Evolutionary conservation across 1,139 yeast genomes (phyloP).

Genomic region (Diutina siamensis): DNA sequence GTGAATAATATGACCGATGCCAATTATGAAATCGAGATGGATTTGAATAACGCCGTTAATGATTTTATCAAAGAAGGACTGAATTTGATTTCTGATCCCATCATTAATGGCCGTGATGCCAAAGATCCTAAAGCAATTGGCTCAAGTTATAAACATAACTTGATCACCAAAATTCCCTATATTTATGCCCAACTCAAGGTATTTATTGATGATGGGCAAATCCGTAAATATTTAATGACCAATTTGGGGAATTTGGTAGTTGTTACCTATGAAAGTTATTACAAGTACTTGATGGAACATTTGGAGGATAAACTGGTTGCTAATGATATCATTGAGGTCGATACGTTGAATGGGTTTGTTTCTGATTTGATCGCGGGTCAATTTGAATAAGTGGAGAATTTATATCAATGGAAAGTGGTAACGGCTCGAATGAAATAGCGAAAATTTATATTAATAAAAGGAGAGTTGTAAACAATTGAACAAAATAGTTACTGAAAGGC

Average conservation of each 20-base stretch:
- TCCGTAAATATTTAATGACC: constrained; percentile 23
- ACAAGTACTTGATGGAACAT: constrained; percentile 13
- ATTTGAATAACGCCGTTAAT: constrained; percentile 59
- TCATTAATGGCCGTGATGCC: constrained; percentile 15
- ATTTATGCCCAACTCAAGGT: constrained; percentile 39
- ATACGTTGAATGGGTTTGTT: constrained; percentile 2
- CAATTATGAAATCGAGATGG: constrained; percentile 61
- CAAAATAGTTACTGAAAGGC: background rate
- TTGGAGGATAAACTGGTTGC: constrained; percentile 7
- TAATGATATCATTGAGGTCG: constrained; percentile 3
- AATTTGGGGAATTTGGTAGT: constrained; percentile 20
- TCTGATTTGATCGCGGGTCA: background rate
- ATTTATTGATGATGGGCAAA: constrained; percentile 29
- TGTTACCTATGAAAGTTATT: constrained; percentile 23
- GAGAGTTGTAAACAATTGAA: background rate
- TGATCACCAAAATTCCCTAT: constrained; percentile 43
- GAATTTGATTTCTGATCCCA: constrained; percentile 24
- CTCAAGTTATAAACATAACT: constrained; percentile 32
- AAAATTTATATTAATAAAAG: too few species aligned
- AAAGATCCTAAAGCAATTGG: constrained; percentile 11
- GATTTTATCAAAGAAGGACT: constrained; percentile 39
- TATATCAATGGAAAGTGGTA: too few species aligned
- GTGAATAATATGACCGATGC: constrained; percentile 83
- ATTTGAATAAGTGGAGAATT: background rate
- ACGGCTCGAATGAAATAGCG: too few species aligned